Percentiles rank a stretch among this genome's conserved stretches.
Conservation (phyloP, 768 basidiomycete species). For the Tulasnella sp. region DNA sequence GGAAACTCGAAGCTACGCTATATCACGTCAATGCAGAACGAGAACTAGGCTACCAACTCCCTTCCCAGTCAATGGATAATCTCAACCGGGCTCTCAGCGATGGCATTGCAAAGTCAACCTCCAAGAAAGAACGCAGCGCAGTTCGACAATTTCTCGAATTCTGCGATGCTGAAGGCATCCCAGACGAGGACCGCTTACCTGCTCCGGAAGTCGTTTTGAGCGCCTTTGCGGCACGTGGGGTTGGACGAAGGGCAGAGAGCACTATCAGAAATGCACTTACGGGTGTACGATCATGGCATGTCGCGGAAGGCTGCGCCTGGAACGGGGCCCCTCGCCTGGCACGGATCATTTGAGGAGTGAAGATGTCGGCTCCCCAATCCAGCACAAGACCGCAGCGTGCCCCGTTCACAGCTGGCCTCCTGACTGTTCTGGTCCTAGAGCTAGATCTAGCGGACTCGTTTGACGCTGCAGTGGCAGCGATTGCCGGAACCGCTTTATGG, state of each 20-base stretch:
- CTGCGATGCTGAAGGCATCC: not conserved
- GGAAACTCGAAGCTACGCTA: not conserved
- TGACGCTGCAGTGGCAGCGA: not conserved
- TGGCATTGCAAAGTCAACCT: not conserved
- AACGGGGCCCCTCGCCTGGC: not conserved
- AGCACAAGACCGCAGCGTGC: not conserved
- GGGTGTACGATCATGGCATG: not conserved
- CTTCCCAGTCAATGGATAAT: not conserved
- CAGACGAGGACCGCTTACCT: not conserved
- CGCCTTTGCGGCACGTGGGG: slow-evolving; percentile 8
- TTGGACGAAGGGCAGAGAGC: not conserved
- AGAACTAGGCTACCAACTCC: not conserved
- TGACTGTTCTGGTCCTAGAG: not conserved
- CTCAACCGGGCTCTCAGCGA: not conserved
- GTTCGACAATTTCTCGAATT: not conserved
- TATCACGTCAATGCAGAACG: not conserved
- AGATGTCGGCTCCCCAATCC: not conserved
- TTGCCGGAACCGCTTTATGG: not conserved
- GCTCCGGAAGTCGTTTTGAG: not conserved
- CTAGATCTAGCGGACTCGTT: not conserved
- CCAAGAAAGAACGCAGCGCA: not conserved
- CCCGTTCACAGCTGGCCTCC: not conserved
- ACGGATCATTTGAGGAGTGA: not conserved
- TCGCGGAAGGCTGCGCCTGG: not conserved
- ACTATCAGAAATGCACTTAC: not conserved